Conservation (phyloP, 306 rosid species). For the Quercus alba region DNA sequence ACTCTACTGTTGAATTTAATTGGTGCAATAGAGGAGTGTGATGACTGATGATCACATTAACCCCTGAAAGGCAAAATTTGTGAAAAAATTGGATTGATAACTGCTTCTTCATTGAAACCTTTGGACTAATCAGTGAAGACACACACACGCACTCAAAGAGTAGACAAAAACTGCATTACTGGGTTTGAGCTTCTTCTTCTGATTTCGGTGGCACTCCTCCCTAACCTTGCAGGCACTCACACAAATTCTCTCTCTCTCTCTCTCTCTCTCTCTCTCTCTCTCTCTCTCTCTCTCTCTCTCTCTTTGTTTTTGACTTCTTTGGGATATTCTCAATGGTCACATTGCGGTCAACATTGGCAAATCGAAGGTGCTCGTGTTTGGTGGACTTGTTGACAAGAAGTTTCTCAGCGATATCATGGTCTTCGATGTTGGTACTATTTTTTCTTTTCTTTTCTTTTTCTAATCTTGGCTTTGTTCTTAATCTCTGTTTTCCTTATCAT, state of each 20-base stretch:
- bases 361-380: conserved; percentile 89
- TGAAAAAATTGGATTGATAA: too few relatives aligned
- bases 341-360: conserved; percentile 75
- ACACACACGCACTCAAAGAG: background rate
- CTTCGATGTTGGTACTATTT: conserved; percentile 62
- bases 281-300: background rate
- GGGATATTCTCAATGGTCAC: conserved; percentile 64
- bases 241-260: background rate
- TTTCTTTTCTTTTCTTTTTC: background rate
- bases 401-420: conserved; percentile 72
- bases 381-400: conserved; percentile 86
- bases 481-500: too few relatives aligned
- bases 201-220: conserved; percentile 84
- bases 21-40: too few relatives aligned
- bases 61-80: too few relatives aligned
- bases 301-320: background rate
- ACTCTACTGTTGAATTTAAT: too few relatives aligned
- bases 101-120: background rate
- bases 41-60: too few relatives aligned
- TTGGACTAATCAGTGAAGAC: background rate
- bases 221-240: conserved; percentile 66
- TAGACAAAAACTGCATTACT: conserved; percentile 56
- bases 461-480: too few relatives aligned
- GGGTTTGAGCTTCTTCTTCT: conserved; percentile 75
- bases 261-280: background rate